Evolutionary conservation across 1,284 basidiomycete species (phyloP).

Genomic region (Puccinia novopanici): DNA sequence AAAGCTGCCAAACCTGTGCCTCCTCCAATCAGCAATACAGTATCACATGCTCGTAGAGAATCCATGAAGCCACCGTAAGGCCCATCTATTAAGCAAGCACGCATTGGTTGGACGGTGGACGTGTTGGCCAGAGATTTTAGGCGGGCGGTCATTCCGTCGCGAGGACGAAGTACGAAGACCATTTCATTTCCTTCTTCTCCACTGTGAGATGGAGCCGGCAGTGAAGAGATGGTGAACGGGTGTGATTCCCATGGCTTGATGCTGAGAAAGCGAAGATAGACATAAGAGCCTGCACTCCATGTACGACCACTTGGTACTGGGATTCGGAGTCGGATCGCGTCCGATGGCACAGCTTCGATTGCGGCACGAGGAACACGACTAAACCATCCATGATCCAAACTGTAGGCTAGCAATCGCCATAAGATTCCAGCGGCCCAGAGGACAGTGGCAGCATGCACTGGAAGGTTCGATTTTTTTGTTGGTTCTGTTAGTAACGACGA

Average conservation of each 20-base stretch:
- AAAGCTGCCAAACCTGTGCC: slow-evolving; percentile 59
- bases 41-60: slow-evolving; percentile 58
- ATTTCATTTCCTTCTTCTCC: slow-evolving; percentile 51
- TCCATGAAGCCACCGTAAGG: slow-evolving; percentile 61
- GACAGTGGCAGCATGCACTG: slow-evolving; percentile 42
- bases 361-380: slow-evolving; percentile 54
- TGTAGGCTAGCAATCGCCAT: slow-evolving; percentile 31
- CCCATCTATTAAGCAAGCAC: slow-evolving; percentile 61
- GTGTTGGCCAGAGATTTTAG: slow-evolving; percentile 54
- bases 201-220: slow-evolving; percentile 52
- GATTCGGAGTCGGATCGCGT: slow-evolving; percentile 59
- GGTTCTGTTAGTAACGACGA: background rate
- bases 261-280: slow-evolving; percentile 61
- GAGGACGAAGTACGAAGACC: slow-evolving; percentile 56
- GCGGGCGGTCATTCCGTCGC: slow-evolving; percentile 58
- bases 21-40: slow-evolving; percentile 60
- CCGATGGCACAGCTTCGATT: slow-evolving; percentile 58
- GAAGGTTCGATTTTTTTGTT: background rate
- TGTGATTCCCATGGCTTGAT: slow-evolving; percentile 57
- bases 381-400: slow-evolving; percentile 53
- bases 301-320: slow-evolving; percentile 55
- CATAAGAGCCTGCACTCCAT: slow-evolving; percentile 62
- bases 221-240: slow-evolving; percentile 61
- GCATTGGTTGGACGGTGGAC: slow-evolving; percentile 22
- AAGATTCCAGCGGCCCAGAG: slow-evolving; percentile 33